These are phyloP conservation scores for Oidiodendron maius DNA, from an alignment of 495 filamentous ascomycete genomes.

Conservation along the genomic window DNA sequence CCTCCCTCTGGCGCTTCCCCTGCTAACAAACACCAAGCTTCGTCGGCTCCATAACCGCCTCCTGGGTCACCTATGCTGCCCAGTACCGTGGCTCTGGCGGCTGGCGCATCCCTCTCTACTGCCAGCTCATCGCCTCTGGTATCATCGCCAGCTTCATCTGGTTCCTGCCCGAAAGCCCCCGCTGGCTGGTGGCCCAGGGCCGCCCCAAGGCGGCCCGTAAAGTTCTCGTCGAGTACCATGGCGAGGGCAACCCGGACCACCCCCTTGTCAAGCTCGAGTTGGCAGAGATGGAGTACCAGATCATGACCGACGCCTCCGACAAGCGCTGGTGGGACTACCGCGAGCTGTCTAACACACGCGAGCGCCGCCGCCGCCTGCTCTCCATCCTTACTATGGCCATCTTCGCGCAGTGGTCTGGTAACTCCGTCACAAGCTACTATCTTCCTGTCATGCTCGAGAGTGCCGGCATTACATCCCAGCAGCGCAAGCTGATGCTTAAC, in stretches of 20 bases:
- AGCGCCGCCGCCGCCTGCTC: conserved; percentile 33
- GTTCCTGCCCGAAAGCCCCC: conserved; percentile 27
- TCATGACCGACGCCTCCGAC: conserved; percentile 38
- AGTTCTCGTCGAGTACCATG: conserved; percentile 11
- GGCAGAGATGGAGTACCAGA: conserved; percentile 38
- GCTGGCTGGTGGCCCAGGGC: conserved; percentile 18
- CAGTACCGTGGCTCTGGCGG: not conserved
- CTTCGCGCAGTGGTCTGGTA: conserved; percentile 59
- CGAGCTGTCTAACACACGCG: conserved; percentile 40
- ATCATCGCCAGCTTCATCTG: conserved; percentile 12
- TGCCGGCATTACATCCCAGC: conserved; percentile 39
- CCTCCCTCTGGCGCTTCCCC: no score
- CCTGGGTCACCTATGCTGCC: no score
- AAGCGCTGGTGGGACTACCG: conserved; percentile 53
- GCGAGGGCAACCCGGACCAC: conserved; percentile 8
- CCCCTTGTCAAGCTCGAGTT: conserved; percentile 36
- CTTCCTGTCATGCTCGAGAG: conserved; percentile 43
- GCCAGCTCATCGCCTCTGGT: conserved; percentile 29
- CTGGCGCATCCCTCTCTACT: conserved; percentile 39
- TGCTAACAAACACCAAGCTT: no score
- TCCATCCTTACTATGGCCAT: conserved; percentile 40
- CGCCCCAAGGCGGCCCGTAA: not conserved
- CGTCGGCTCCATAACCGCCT: conserved; percentile 38
- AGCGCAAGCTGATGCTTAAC: not conserved
- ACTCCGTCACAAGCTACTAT: conserved; percentile 47